These are phyloP conservation scores for Coemansia sp. DNA, from an alignment of 371 early-diverging fungal genomes.

Conservation along the genomic window DNA sequence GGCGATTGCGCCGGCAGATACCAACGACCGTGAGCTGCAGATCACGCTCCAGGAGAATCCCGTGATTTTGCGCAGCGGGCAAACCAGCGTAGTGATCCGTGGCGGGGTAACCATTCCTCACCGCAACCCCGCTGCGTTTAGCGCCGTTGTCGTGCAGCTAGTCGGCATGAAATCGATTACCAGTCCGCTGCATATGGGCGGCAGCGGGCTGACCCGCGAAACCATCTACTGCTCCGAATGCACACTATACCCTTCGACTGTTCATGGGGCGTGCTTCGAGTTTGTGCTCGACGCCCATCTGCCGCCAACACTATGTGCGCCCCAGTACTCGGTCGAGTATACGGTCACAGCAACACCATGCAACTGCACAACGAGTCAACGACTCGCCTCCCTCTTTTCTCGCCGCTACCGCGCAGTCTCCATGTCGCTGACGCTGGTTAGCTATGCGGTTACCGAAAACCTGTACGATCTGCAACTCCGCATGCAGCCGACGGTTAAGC, in stretches of 20 bases:
- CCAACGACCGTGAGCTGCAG: slow-evolving; percentile 1
- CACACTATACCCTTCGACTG: not conserved
- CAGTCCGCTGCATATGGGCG: not conserved
- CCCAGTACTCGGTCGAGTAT: slow-evolving; percentile 15
- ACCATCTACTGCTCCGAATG: not conserved
- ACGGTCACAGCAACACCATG: not conserved
- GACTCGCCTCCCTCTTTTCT: not conserved
- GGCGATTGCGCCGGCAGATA: too few relatives aligned
- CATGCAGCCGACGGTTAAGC: not conserved
- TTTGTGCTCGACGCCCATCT: not conserved
- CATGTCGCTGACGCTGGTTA: not conserved
- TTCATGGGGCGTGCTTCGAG: slow-evolving; percentile 10
- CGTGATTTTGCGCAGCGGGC: slow-evolving; percentile 1
- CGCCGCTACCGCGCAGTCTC: not conserved
- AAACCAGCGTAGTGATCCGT: not conserved
- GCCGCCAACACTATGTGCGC: slow-evolving; percentile 14
- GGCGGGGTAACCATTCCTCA: slow-evolving; percentile 1
- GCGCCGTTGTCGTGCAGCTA: not conserved
- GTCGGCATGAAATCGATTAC: not conserved
- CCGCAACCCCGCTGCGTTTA: not conserved
- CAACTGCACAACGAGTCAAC: not conserved
- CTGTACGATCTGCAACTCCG: not conserved
- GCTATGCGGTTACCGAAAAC: not conserved
- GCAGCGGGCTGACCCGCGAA: not conserved
- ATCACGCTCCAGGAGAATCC: slow-evolving; percentile 13